Evolutionary conservation across 441 rosid species (phyloP), one percentile per base, ranked within the genome.

Genomic region (Pelargonium fulgidum): DNA sequence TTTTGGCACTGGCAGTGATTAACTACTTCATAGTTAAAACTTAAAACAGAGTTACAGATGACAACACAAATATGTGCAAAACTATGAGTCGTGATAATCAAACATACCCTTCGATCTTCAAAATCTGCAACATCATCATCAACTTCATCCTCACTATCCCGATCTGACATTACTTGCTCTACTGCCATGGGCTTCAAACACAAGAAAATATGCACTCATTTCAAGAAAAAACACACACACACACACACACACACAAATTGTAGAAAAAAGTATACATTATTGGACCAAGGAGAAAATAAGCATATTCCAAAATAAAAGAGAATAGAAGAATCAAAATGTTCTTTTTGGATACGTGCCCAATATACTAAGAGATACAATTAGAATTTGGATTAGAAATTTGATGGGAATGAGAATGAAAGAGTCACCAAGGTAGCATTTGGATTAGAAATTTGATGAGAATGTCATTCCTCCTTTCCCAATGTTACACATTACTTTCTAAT

Each of bases 71-170:
- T 26, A 1, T 26, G 33, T 1, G 33, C 33, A 26, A 26, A 26
- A 26, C 33, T 26, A 26, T 26, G 33, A 26, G 33, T 26, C 33
- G 2, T 26, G 33, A 77, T 83, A 83, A 68, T 83, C 86, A 64
- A 83, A 84, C 86, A 83, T 83, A 75, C 87, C 87, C 85, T 80
- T 70, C 82, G 74, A 76, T 83, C 87, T 73, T 83, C 87, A 77
- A 83, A 79, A 78, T 81, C 87, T 63, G 83, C 82, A 65, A 81
- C 76, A 56, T 70, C 85, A 72, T 83, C 83, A 64, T 78, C 85
- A 66, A 83, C 82, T 79, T 83, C 87, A 45, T 79, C 85, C 64
- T 83, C 87, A 58, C 87, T 83, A 64, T 83, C 87, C 64, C 69
- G 72, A 47, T 81, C 85, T 26, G 82, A 83, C 66, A 74, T 66